Evolutionary conservation across 768 basidiomycete genomes (phyloP).

Genomic region (Tulasnella sp.): DNA sequence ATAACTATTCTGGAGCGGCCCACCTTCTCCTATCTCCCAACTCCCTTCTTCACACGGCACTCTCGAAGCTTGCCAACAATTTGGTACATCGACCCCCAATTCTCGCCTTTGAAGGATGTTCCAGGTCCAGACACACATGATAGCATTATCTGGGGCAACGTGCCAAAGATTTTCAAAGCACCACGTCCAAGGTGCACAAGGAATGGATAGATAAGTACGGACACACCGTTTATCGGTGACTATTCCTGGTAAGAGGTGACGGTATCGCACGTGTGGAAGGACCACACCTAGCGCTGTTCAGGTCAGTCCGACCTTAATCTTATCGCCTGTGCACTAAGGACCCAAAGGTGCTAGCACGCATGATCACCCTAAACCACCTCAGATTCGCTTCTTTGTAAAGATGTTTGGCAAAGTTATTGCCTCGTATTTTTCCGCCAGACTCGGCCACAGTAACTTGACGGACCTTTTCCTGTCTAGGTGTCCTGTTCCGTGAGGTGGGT

Average conservation of each 20-base stretch:
- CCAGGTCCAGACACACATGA: conserved; percentile 7
- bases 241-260: conserved; percentile 31
- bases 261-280: conserved; percentile 24
- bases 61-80: not conserved
- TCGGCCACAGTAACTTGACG: not conserved
- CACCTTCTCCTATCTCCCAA: no score
- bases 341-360: not conserved
- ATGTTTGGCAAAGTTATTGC: not conserved
- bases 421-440: not conserved
- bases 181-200: conserved; percentile 36
- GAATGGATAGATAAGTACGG: conserved; percentile 48
- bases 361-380: conserved; percentile 9
- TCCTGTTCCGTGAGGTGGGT: not conserved
- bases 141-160: conserved; percentile 39
- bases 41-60: not conserved
- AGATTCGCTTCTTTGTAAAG: not conserved
- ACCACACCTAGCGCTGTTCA: conserved; percentile 33
- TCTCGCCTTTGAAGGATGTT: conserved; percentile 6
- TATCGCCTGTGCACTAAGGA: not conserved
- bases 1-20: no score
- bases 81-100: conserved; percentile 3
- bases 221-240: conserved; percentile 38
- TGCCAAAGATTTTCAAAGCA: conserved; percentile 38
- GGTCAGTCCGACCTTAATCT: not conserved
- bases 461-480: not conserved